These are phyloP conservation scores for Isoetes taiwanensis DNA, from an alignment of 75 land plant genomes.

Conservation along the genomic window DNA sequence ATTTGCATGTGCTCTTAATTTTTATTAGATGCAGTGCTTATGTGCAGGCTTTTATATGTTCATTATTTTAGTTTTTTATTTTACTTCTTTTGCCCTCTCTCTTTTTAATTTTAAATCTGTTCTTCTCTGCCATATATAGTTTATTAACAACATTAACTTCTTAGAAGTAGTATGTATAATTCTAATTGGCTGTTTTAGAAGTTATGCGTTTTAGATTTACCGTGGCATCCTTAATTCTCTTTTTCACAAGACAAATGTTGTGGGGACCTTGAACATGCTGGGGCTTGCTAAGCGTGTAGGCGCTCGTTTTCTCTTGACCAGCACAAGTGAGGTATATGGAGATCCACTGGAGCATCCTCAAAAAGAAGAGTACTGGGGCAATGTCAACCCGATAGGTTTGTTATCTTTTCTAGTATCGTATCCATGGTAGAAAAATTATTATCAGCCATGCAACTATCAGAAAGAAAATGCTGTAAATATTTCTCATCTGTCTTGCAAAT, in stretches of 20 bases:
- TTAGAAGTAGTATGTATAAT: too few species aligned
- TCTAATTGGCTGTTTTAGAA: too few species aligned
- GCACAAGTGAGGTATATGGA: constrained; percentile 85
- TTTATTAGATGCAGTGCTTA: not conserved
- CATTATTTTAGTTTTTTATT: not conserved
- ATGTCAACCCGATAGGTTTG: constrained; percentile 86
- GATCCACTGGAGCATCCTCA: constrained; percentile 85
- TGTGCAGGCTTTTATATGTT: not conserved
- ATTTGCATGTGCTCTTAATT: not conserved
- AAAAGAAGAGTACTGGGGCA: constrained; percentile 84
- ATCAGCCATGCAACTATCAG: not conserved
- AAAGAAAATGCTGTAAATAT: not conserved
- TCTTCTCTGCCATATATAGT: not conserved
- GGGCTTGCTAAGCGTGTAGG: constrained; percentile 79
- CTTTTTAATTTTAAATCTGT: not conserved
- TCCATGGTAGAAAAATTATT: not conserved
- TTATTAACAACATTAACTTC: too few species aligned
- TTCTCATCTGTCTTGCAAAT: not conserved
- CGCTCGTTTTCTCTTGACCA: constrained; percentile 62
- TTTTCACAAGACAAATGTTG: constrained; percentile 69
- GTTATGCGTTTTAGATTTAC: too few species aligned
- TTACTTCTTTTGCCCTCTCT: not conserved
- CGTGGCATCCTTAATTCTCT: too few species aligned
- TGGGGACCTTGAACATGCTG: constrained; percentile 78
- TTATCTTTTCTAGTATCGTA: not conserved